phyloP scores from a whole-genome alignment of 2,329 filamentous ascomycete genomes.

The Akanthomyces muscarius region DNA sequence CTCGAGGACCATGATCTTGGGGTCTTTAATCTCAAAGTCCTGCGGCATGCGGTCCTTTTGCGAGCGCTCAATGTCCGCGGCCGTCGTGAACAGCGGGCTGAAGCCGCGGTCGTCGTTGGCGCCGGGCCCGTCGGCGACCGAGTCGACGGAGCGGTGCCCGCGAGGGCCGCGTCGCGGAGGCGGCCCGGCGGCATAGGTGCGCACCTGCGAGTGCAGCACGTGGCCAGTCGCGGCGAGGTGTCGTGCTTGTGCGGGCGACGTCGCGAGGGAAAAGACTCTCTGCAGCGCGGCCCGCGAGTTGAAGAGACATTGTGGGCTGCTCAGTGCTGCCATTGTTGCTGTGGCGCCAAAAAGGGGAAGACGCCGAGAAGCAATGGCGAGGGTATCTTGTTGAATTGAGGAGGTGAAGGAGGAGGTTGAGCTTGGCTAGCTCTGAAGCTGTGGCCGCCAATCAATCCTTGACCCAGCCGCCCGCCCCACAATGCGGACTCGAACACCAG shows the following conservation, averaged over 20 bases:
- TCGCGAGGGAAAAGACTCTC: slow-evolving; percentile 41
- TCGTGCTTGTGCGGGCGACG: slow-evolving; percentile 11
- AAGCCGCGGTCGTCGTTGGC: slow-evolving; percentile 24
- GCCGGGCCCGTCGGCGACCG: slow-evolving; percentile 13
- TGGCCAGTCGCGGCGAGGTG: slow-evolving; percentile 20
- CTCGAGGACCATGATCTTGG: slow-evolving; percentile 39
- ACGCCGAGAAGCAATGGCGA: background rate
- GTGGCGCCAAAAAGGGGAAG: too few relatives aligned
- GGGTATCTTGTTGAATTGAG: background rate
- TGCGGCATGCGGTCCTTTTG: slow-evolving; percentile 37
- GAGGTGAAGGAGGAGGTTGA: slow-evolving; percentile 15
- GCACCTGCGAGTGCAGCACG: slow-evolving; percentile 19
- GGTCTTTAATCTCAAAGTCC: slow-evolving; percentile 43
- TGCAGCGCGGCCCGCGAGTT: slow-evolving; percentile 44
- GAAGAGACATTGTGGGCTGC: slow-evolving; percentile 35
- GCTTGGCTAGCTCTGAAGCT: slow-evolving; percentile 1
- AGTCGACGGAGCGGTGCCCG: slow-evolving; percentile 3
- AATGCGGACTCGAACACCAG: too few relatives aligned
- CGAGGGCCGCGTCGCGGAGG: slow-evolving; percentile 14
- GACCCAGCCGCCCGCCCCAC: too few relatives aligned
- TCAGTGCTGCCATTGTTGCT: slow-evolving; percentile 30
- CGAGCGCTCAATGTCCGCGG: slow-evolving; percentile 30
- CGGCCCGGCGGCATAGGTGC: slow-evolving; percentile 19
- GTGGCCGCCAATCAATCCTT: background rate
- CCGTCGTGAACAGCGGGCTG: slow-evolving; percentile 35